Base-by-base conservation (phyloP, 495 filamentous ascomycete species). In the Penicillium daleae region DNA sequence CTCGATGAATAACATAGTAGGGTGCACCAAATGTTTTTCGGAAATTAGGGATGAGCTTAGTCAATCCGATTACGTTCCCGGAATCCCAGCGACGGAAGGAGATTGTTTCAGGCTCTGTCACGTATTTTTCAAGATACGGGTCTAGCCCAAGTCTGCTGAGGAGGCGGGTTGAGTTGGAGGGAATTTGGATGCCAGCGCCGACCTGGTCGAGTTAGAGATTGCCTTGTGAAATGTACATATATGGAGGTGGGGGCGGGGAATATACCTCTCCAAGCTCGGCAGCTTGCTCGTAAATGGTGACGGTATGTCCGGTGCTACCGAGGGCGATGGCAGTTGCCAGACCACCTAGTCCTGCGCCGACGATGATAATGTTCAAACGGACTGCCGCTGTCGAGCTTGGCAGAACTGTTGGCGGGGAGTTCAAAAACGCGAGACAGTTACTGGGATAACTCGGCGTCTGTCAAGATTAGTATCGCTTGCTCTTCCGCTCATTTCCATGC, bases 101-200 rank as follows among this genome's bases (percentile, higher is more conserved):
- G 4, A 83, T 77, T 3, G 56, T 59, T 29, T 71, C 66, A 6
- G 79, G 80, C 55, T 77, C 71, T 2, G 72, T 72, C 8, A 75
- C 68, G n/a, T 68, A 61, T 1, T 58, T 50, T 27, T 58, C 32
- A 4, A 83, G 59, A 46, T 77, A 76, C 0, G 73, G 70, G 6
- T 60, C 68, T 2, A 83, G 64, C 0, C 79, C 80, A 46, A 75
- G 73, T 61, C 57, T 71, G 51, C 66, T 57, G 2, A 87, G 77
- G 13, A 87, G 74, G 0, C 76, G 76, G 6, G 77, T 72, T 9
- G 79, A 78, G 57, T 87, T 87, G 2, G 85, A 80, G 9, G 83
- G 80, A 33, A 86, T 78, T 61, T 87, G 85, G 56, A 87, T 86
- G 19, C 85, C 85, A 1, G 84, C 85, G 6, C 85, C 85, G 33